phyloP scores from a whole-genome alignment of 768 basidiomycete genomes.

The Fomitopsis pulvina region DNA sequence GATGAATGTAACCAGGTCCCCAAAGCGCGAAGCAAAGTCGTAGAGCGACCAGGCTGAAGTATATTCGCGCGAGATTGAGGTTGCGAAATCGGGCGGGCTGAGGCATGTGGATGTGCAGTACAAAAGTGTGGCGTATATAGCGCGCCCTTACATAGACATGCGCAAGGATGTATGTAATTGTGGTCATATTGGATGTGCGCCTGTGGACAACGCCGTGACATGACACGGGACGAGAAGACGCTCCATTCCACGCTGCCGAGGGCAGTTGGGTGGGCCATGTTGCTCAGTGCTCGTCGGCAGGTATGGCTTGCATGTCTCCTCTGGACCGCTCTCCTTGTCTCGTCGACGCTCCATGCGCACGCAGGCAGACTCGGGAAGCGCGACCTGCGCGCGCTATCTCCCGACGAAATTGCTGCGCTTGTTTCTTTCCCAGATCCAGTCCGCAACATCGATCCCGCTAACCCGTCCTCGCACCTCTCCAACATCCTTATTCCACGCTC shows the following conservation, averaged over 20 bases:
- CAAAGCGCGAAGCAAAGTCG: conserved; percentile 25
- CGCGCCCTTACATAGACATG: no score
- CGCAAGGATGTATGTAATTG: no score
- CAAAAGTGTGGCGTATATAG: no score
- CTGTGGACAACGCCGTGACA: no score
- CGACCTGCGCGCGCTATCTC: conserved; percentile 37
- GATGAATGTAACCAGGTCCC: conserved; percentile 34
- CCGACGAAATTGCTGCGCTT: conserved; percentile 43
- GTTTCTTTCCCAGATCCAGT: conserved; percentile 55
- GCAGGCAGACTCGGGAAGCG: conserved; percentile 30
- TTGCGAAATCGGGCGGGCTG: no score
- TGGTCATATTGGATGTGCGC: no score
- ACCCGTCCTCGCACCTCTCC: conserved; percentile 69
- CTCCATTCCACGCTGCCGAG: no score
- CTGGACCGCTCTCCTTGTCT: neutral
- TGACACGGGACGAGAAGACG: no score
- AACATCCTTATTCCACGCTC: conserved; percentile 82
- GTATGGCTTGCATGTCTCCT: neutral
- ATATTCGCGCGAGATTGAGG: neutral
- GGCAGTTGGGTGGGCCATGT: neutral
- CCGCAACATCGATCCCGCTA: conserved; percentile 57
- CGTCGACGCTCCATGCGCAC: conserved; percentile 16
- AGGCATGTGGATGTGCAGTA: no score
- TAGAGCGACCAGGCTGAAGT: conserved; percentile 10
- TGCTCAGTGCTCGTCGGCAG: neutral